Evolutionary conservation across 148 eudicot species (phyloP), one percentile per base, ranked within the genome.

Genomic region (Fagopyrum homotropicum): DNA sequence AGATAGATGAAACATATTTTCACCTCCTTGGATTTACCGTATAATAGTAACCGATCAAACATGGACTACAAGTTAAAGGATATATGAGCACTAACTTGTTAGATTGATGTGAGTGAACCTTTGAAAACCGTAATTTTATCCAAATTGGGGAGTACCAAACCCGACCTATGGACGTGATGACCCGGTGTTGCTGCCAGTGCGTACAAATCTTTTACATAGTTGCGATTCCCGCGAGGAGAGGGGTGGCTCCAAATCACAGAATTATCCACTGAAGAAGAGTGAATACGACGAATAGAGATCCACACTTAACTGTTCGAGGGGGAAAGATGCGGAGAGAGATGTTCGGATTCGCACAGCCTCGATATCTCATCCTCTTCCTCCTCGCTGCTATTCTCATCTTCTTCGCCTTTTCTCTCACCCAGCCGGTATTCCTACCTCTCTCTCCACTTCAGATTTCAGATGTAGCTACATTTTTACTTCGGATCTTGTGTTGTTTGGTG

Each of bases 241-340:
- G 5, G 68, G 10, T 61, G 68, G 68, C 22, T 29, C 68, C 68
- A 61, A 61, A 26, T 61, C 10, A 12, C 30, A 29, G 12, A 61
- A 61, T 29, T 2, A 14, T 12, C 68, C 68, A 61, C 68, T 61
- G 68, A 61, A 10, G 30, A 61, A 61, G 64, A 57, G 43, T 61
- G 43, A 17, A 26, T 12, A 60, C 66, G 40, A 60, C 35, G 40
- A 61, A 59, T 22, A 2, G 30, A 22, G 26, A 19, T 4, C 17
- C 59, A 54, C 15, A 61, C 12, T 35, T 7, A 7, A 61, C 29
- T 9, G 68, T 22, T 61, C 68, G 15, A 69, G 10, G 40, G 54
- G 54, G 17, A 40, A 72, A 72, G 30, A 72, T 72, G 74, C 74
- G 74, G 22, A 26, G 74, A 46, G 74, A 72, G 54, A 72, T 72